These are phyloP conservation scores for Pholiota microspora DNA, from an alignment of 768 basidiomycete genomes.

Conservation along the genomic window DNA sequence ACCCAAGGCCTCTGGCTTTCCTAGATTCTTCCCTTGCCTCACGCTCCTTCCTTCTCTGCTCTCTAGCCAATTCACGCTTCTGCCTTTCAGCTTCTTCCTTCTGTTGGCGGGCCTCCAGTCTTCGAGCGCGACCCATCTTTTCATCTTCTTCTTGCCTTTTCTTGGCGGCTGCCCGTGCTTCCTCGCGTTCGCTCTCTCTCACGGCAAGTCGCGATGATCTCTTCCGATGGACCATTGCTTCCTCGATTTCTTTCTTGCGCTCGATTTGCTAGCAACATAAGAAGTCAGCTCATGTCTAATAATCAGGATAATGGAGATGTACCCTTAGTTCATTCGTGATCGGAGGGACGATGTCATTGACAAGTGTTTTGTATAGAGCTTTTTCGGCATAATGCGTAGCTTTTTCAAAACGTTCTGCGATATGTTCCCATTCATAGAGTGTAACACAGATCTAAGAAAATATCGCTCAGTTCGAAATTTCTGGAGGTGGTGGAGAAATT, in stretches of 20 bases:
- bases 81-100: constrained; percentile 56
- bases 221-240: constrained; percentile 81
- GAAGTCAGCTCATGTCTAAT: neutral
- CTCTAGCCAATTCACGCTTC: constrained; percentile 58
- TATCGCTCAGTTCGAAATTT: neutral
- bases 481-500: neutral
- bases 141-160: constrained; percentile 66
- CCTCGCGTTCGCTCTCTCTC: constrained; percentile 78
- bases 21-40: constrained; percentile 39
- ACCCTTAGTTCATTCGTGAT: constrained; percentile 70
- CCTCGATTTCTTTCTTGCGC: constrained; percentile 60
- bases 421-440: constrained; percentile 80
- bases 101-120: constrained; percentile 54
- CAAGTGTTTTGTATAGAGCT: constrained; percentile 67
- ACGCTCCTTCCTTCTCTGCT: constrained; percentile 48
- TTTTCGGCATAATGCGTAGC: constrained; percentile 81
- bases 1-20: constrained; percentile 23
- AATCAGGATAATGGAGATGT: constrained; percentile 19
- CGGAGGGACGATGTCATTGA: constrained; percentile 65
- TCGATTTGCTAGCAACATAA: constrained; percentile 50
- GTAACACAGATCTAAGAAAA: constrained; percentile 71
- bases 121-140: constrained; percentile 59
- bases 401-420: constrained; percentile 71
- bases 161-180: constrained; percentile 57
- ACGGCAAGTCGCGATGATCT: constrained; percentile 86